A percentile compares a stretch with the other conserved stretches of the same genome.
Evolutionary conservation across 768 basidiomycete species (phyloP).

Genomic region (Kwoniella bestiolae): DNA sequence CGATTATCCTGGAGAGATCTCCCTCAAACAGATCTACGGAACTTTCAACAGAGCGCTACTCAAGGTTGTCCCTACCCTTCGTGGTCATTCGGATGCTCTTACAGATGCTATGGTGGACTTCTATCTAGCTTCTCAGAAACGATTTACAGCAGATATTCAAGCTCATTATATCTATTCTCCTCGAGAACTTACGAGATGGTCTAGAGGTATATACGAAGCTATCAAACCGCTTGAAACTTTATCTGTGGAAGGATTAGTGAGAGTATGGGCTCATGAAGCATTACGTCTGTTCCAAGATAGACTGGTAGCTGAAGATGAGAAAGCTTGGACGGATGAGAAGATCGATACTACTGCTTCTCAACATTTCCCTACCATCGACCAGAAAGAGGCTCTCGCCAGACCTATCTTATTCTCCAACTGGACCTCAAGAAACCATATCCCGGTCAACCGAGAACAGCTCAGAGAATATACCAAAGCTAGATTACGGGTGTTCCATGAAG

Average conservation of each 20-base stretch:
- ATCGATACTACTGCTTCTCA: constrained; percentile 81
- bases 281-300: constrained; percentile 97
- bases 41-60: constrained; percentile 95
- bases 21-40: constrained; percentile 96
- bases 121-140: constrained; percentile 89
- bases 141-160: constrained; percentile 94
- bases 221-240: constrained; percentile 92
- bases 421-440: constrained; percentile 95
- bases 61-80: constrained; percentile 91
- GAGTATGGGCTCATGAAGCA: constrained; percentile 98
- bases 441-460: constrained; percentile 88
- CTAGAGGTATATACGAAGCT: constrained; percentile 95
- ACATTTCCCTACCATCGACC: constrained; percentile 91
- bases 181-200: constrained; percentile 97
- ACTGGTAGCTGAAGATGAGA: constrained; percentile 89
- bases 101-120: constrained; percentile 97
- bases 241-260: constrained; percentile 89
- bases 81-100: constrained; percentile 89
- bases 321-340: constrained; percentile 90
- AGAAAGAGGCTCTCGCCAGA: constrained; percentile 78
- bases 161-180: constrained; percentile 99
- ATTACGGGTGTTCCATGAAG: constrained; percentile 97
- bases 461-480: constrained; percentile 97
- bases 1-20: constrained; percentile 96
- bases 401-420: constrained; percentile 99